Evolutionary conservation across 2,329 filamentous ascomycete genomes (phyloP), one percentile per base, ranked within the genome.

Genomic region (Corniculantispora saksenae): DNA sequence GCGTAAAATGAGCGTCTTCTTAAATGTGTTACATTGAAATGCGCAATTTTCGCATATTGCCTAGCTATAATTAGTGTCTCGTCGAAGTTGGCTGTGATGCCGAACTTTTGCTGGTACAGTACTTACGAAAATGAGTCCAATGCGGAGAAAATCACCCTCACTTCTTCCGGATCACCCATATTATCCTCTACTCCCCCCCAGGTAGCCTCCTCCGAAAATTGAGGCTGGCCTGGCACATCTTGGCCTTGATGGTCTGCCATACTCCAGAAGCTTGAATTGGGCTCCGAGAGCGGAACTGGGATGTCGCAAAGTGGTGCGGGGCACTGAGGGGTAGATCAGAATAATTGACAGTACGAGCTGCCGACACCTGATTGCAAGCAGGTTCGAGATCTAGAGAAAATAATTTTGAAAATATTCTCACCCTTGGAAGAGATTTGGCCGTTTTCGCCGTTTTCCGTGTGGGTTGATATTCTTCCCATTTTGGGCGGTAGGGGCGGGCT

Each of bases 1-100:
- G 93, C 91, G 76, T 98, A 99, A 78, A 99, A 97, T 17, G 93
- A 91, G 77, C 95, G 93, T 32, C 96, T 89, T 25, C 95, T 90
- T 21, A 94, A 85, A 77, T 98, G 94, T 5, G 94, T 98, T 69
- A 91, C 90, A 77, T 97, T 96, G 80, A 91, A 91, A 76, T 98
- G 94, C 6, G 94, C 91, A 27, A 89, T 86, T 72, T 89, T 91
- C 69, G 91, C 89, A 76, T 97, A 97, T 78, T 94, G 91, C 63
- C 93, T 96, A 70, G 61, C 43, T 47, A n/a, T 19, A 13, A 47
- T 56, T 57, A 48, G 12, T 32, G 3, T 25, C 13, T 21, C 27
- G 29, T 50, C 17, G 35, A n/a, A 19, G 6, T 50, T 21, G 10
- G 6, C 29, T 13, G 3, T n/a, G 19, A 19, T n/a, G 15, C n/a